A percentile compares a stretch with the other conserved stretches of the same genome.
These are phyloP conservation scores for Pseudogymnoascus sp. DNA, from an alignment of 2,329 filamentous ascomycete genomes.

Conservation along the genomic window DNA sequence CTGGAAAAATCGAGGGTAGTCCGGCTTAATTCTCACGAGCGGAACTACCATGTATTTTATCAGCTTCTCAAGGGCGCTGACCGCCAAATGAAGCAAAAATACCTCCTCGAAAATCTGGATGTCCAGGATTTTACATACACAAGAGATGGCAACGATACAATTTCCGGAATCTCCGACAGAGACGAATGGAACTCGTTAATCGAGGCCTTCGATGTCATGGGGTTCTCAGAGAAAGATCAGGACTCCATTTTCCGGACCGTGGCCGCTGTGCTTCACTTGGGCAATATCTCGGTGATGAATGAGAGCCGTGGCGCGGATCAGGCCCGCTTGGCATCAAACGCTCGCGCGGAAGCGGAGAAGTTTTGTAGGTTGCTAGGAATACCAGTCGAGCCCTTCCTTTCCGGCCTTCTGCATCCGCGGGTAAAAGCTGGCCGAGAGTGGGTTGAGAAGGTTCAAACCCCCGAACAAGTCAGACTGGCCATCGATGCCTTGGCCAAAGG, in stretches of 20 bases:
- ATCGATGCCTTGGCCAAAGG: constrained; percentile 92
- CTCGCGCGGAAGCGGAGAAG: constrained; percentile 64
- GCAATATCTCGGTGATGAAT: constrained; percentile 82
- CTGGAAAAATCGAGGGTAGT: constrained; percentile 98
- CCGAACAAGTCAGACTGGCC: constrained; percentile 84
- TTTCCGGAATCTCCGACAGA: constrained; percentile 78
- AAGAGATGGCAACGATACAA: constrained; percentile 81
- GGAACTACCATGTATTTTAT: constrained; percentile 97
- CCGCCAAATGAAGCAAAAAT: constrained; percentile 60
- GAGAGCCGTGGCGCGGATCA: constrained; percentile 89
- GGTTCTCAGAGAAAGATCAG: constrained; percentile 81
- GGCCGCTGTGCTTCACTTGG: constrained; percentile 84
- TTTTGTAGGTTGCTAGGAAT: constrained; percentile 83
- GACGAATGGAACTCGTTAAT: constrained; percentile 86
- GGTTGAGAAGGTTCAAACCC: constrained; percentile 97
- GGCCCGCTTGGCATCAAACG: constrained; percentile 69
- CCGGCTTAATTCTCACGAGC: constrained; percentile 74
- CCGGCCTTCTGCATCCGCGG: constrained; percentile 80
- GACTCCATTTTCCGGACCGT: constrained; percentile 75
- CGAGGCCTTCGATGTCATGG: constrained; percentile 92
- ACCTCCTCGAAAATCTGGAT: constrained; percentile 66
- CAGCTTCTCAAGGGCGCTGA: constrained; percentile 85
- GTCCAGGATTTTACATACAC: constrained; percentile 90
- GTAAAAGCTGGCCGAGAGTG: constrained; percentile 95
- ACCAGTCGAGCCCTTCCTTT: constrained; percentile 73